Evolutionary conservation across 257 asterid genomes (phyloP).

Genomic region (Fraxinus anomala): DNA sequence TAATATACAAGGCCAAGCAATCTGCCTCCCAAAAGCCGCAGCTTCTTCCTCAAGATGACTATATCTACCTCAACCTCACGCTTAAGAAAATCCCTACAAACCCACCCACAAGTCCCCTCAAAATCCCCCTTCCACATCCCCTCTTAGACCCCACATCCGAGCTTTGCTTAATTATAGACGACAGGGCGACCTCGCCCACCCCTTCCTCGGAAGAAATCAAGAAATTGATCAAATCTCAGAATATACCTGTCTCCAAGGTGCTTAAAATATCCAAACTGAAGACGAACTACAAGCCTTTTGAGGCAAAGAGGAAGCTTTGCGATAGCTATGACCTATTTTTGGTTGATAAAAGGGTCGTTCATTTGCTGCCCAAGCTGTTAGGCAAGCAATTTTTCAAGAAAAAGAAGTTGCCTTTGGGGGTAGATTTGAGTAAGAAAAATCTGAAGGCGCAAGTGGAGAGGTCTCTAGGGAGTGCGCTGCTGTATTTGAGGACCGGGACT

Average conservation of each 20-base stretch:
- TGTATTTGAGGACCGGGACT: conserved; percentile 74
- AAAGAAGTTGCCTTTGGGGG: conserved; percentile 79
- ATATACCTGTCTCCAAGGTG: conserved; percentile 59
- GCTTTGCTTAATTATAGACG: conserved; percentile 72
- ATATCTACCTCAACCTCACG: conserved; percentile 69
- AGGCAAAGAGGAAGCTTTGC: conserved; percentile 76
- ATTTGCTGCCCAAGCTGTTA: conserved; percentile 76
- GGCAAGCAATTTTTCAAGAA: conserved; percentile 80
- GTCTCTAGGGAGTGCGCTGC: conserved; percentile 59
- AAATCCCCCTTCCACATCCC: conserved; percentile 60
- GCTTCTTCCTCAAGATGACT: conserved; percentile 73
- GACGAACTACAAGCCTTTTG: conserved; percentile 72
- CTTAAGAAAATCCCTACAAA: conserved; percentile 73
- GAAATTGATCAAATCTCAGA: conserved; percentile 58
- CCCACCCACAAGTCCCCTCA: conserved; percentile 62
- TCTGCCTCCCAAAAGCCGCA: conserved; percentile 56
- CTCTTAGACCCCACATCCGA: conserved; percentile 44
- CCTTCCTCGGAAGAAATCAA: conserved; percentile 58
- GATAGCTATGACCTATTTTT: conserved; percentile 70
- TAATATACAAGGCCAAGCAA: conserved; percentile 56
- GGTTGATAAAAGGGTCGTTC: conserved; percentile 79
- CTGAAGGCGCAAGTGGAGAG: conserved; percentile 69
- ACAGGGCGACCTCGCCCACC: conserved; percentile 55
- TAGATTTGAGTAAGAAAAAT: conserved; percentile 65
- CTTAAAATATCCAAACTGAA: conserved; percentile 68